Conservation (phyloP, 176 grass and related monocot genomes). For the Oryza officinalis region DNA sequence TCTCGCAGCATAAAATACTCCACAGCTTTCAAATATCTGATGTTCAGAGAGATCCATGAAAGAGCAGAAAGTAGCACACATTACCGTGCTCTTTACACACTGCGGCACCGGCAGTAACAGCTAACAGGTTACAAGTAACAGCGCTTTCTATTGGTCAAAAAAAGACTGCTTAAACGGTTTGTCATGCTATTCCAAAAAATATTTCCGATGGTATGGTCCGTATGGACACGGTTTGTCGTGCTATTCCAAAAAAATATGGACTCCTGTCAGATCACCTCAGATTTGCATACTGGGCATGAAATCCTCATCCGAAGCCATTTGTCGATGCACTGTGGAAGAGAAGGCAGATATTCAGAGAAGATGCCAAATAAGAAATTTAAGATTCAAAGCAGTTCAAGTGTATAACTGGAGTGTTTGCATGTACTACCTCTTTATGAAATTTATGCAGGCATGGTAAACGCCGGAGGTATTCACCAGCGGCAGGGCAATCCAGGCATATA, state of each 20-base stretch:
- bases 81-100: background rate
- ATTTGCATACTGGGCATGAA: constrained; percentile 82
- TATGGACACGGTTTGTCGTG: too few species aligned
- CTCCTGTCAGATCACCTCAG: constrained; percentile 38
- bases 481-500: constrained; percentile 72
- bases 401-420: background rate
- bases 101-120: background rate
- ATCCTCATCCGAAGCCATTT: constrained; percentile 73
- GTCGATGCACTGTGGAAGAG: constrained; percentile 79
- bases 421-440: constrained; percentile 78
- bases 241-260: background rate
- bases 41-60: background rate
- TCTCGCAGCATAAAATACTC: background rate
- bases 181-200: constrained; percentile 13
- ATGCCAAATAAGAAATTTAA: background rate
- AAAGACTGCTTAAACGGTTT: constrained; percentile 8
- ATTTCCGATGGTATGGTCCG: background rate
- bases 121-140: background rate
- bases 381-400: background rate
- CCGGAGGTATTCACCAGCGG: constrained; percentile 54
- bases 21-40: background rate
- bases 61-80: background rate
- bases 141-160: background rate
- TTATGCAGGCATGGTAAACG: constrained; percentile 82
- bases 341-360: constrained; percentile 5